Evolutionary conservation across 495 filamentous ascomycete species (phyloP).

Genomic region (Lichenothelia convexa): DNA sequence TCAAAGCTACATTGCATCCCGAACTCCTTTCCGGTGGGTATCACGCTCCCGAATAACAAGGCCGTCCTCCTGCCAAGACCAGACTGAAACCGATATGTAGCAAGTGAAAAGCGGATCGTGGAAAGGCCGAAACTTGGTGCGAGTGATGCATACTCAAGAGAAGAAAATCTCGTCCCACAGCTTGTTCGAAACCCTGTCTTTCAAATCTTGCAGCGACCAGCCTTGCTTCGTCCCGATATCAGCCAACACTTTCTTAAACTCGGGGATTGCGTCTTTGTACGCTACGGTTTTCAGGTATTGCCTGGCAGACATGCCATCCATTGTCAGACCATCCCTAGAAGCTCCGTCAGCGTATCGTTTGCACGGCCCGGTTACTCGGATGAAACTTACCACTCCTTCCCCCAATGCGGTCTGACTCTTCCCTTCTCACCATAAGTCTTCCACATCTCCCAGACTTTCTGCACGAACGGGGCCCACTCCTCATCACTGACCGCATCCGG

Average conservation of each 20-base stretch:
- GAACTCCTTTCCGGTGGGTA: too few relatives aligned
- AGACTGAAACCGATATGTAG: too few relatives aligned
- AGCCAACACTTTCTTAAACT: slow-evolving; percentile 22
- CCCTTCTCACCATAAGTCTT: slow-evolving; percentile 23
- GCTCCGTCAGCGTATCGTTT: too few relatives aligned
- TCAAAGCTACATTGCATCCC: too few relatives aligned
- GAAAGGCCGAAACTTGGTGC: too few relatives aligned
- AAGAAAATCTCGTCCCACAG: slow-evolving; percentile 23
- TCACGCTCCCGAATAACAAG: too few relatives aligned
- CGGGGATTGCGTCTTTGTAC: slow-evolving; percentile 27
- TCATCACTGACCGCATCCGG: slow-evolving; percentile 23
- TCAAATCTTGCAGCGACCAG: slow-evolving; percentile 27
- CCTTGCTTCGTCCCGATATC: slow-evolving; percentile 29
- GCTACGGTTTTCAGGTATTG: slow-evolving; percentile 25
- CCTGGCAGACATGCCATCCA: slow-evolving; percentile 15
- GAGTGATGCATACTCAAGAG: too few relatives aligned
- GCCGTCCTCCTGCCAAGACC: too few relatives aligned
- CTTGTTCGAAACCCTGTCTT: slow-evolving; percentile 25
- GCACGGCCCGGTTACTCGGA: too few relatives aligned
- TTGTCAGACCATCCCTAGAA: slow-evolving; percentile 14
- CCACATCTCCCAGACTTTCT: slow-evolving; percentile 30
- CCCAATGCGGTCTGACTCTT: slow-evolving; percentile 34
- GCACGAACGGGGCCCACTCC: slow-evolving; percentile 27
- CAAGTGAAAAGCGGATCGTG: too few relatives aligned
- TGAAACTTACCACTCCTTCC: slow-evolving; percentile 42